Evolutionary conservation across 176 grass and related monocot genomes (phyloP), one percentile per base, ranked within the genome.

Genomic region (Carex cristatella): DNA sequence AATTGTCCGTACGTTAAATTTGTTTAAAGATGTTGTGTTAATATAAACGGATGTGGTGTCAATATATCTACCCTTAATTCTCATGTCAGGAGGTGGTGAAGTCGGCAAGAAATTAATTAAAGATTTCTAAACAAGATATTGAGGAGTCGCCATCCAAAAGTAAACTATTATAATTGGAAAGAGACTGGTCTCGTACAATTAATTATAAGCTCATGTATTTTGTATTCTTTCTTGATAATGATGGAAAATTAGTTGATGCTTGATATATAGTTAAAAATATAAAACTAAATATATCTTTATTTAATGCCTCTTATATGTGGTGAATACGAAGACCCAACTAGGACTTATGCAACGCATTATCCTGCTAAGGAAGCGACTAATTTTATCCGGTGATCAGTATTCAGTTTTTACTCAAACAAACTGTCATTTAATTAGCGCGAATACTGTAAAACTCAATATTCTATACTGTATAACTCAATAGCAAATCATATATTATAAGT

Each of bases 151-250:
- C 16, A 77, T 77, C 73, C 5, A 16, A 49, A 77, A 77, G 48
- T 15, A 77, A 77, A 49, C 48, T 77, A 33, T 56, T 77, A 77
- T 77, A 56, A 49, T 56, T 19, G 73, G 73, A 77, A 77, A 77
- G 49, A 56, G 73, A 77, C 49, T 4, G 27, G 49, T 56, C 42
- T 32, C 9, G 19, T 77, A 77, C 23, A 77, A 77, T 56, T 77
- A 55, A 56, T 15, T 40, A 40, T 16, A 65, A 72, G 23, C 23
- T 77, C 46, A 76, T 76, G 23, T 15, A 32, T 33, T 75, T 75
- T 75, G 42, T 75, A 51, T 53, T 75, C 19, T 75, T 54, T 75
- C 6, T 10, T 31, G 71, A 54, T 75, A 28, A 75, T 75, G 71
- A 75, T 75, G 72, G 72, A 32, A 1, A 12, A 55, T 56, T 77